Base-by-base conservation (phyloP, 345 rosid species). In the Hypericum androsaemum region DNA sequence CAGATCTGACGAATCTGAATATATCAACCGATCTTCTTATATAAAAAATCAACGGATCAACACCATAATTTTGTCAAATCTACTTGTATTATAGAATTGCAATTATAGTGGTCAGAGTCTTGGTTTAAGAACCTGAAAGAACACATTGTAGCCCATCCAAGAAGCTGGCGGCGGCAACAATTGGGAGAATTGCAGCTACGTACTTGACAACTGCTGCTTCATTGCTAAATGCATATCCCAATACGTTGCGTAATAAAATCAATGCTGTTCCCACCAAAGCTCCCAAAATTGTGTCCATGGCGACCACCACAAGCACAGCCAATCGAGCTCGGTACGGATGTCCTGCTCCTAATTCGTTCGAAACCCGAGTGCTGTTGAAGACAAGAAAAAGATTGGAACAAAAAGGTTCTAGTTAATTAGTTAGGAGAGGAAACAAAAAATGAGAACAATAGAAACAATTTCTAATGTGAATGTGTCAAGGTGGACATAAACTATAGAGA, bases 341-440 rank as follows among this genome's bases (percentile, higher is more conserved):
- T 57, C 88, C 83, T 12, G 85, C 88, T 41, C 86, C 86, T 42
- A 83, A 64, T 62, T 83, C 86, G 15, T 83, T 80, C 5, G 90
- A 78, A 10, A 83, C 82, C 10, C 86, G 64, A 10, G 83, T 83
- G 71, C 90, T 83, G 60, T 39, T 57, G 36, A 47, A 16, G n/a
- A n/a, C n/a, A n/a, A 50, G 8, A 39, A 36, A 39, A 50, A 12
- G n/a, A n/a, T n/a, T n/a, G n/a, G n/a, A n/a, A n/a, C n/a, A n/a
- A n/a, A n/a, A n/a, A n/a, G n/a, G n/a, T n/a, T n/a, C n/a, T n/a
- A n/a, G n/a, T n/a, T n/a, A n/a, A n/a, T n/a, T n/a, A n/a, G n/a
- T n/a, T 22, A 22, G 32, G 4, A 22, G 32, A 22, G 32, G 32
- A 22, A 22, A 22, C 32, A 22, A 22, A 1, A n/a, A 22, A 22